Evolutionary conservation across 495 filamentous ascomycete genomes (phyloP).

Genomic region (Lasiosphaeria hispida): DNA sequence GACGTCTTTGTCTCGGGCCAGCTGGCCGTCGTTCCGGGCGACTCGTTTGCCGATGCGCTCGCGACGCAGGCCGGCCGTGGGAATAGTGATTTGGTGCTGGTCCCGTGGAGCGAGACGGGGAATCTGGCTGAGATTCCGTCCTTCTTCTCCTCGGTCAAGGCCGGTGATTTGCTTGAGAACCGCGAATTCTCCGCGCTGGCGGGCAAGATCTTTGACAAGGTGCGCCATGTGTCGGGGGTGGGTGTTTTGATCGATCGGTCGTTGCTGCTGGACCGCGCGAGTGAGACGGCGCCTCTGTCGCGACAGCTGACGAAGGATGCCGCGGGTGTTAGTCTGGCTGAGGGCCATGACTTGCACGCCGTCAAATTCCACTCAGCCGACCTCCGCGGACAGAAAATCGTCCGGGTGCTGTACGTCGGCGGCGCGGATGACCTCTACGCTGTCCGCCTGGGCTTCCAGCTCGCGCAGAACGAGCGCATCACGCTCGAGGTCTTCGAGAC

Average conservation of each 20-base stretch:
- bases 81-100: constrained; percentile 70
- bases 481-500: constrained; percentile 57
- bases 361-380: constrained; percentile 61
- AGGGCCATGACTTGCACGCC: constrained; percentile 44
- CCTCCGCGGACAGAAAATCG: constrained; percentile 33
- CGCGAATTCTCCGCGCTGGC: constrained; percentile 44
- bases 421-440: constrained; percentile 76
- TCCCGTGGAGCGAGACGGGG: constrained; percentile 85
- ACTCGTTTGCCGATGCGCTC: constrained; percentile 72
- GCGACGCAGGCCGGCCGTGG: constrained; percentile 61
- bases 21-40: constrained; percentile 70
- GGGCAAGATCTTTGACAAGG: constrained; percentile 9
- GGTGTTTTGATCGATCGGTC: constrained; percentile 58
- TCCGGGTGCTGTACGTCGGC: constrained; percentile 80
- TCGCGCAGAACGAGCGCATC: constrained; percentile 68
- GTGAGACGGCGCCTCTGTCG: constrained; percentile 58
- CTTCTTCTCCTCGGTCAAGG: constrained; percentile 29
- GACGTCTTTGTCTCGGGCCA: constrained; percentile 71
- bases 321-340: constrained; percentile 40
- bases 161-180: constrained; percentile 44
- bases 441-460: constrained; percentile 72
- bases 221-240: constrained; percentile 6
- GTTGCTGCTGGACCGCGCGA: constrained; percentile 47
- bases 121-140: constrained; percentile 58
- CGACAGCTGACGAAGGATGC: constrained; percentile 18